phyloP scores from a whole-genome alignment of 768 basidiomycete species.

The Boletus eberwhitei region DNA sequence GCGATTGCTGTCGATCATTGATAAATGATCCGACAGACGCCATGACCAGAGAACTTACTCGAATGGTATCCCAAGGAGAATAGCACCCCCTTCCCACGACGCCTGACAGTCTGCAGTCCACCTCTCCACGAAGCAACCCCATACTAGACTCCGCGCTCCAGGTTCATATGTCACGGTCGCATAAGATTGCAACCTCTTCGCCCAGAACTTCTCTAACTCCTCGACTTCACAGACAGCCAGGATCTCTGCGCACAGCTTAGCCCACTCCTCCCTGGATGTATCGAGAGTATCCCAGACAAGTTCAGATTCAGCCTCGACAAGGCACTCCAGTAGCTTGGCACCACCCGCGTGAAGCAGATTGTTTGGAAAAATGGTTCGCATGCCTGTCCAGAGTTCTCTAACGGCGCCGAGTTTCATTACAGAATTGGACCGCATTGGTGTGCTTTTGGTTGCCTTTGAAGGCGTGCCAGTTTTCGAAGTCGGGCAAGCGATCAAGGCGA shows the following conservation, averaged over 20 bases:
- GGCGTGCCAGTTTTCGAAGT: constrained; percentile 7
- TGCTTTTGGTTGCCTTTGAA: constrained; percentile 4
- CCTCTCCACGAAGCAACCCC: constrained; percentile 52
- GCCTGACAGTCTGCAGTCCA: constrained; percentile 50
- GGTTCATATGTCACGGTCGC: constrained; percentile 32
- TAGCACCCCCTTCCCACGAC: constrained; percentile 52
- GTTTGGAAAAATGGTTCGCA: constrained; percentile 42
- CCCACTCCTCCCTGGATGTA: constrained; percentile 55
- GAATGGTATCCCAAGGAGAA: constrained; percentile 61
- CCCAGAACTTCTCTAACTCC: constrained; percentile 55
- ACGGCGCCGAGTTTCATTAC: constrained; percentile 57
- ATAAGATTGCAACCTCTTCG: constrained; percentile 20
- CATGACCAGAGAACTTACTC: constrained; percentile 39
- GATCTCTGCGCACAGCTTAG: constrained; percentile 54
- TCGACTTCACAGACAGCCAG: constrained; percentile 45
- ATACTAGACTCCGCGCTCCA: constrained; percentile 48
- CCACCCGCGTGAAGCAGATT: constrained; percentile 42
- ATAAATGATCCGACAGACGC: constrained; percentile 3
- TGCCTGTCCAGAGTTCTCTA: constrained; percentile 54
- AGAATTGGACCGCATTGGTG: constrained; percentile 33
- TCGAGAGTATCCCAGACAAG: constrained; percentile 42
- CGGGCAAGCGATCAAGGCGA: constrained; percentile 30
- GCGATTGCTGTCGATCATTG: constrained; percentile 30
- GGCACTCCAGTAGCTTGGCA: constrained; percentile 43
- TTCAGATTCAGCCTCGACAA: constrained; percentile 47